Percentiles rank a stretch among this genome's conserved stretches.
Evolutionary conservation across 2,329 filamentous ascomycete species (phyloP).

Genomic region (Fusarium papillatum): DNA sequence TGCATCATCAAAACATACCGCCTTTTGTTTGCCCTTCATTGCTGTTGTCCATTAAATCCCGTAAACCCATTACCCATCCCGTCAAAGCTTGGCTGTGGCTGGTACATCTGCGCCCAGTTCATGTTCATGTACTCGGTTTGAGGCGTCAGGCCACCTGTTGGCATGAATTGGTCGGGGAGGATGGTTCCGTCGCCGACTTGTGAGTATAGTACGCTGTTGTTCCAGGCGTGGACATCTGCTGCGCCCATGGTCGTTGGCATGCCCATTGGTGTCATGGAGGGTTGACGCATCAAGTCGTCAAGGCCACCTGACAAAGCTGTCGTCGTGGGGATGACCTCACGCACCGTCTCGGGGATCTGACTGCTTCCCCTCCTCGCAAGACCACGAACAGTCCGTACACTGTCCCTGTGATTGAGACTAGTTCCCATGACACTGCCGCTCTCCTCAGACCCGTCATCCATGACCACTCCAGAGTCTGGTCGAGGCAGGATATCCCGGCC

Average conservation of each 20-base stretch:
- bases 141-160: slow-evolving; percentile 36
- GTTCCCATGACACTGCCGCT: slow-evolving; percentile 47
- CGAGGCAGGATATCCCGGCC: slow-evolving; percentile 44
- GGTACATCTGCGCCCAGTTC: slow-evolving; percentile 44
- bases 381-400: slow-evolving; percentile 46
- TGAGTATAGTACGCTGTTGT: slow-evolving; percentile 43
- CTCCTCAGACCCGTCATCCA: slow-evolving; percentile 56
- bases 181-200: slow-evolving; percentile 35
- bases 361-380: slow-evolving; percentile 39
- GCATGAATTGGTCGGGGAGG: slow-evolving; percentile 42
- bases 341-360: slow-evolving; percentile 39
- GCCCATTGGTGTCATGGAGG: slow-evolving; percentile 33
- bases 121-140: slow-evolving; percentile 42
- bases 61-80: slow-evolving; percentile 38
- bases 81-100: slow-evolving; percentile 38
- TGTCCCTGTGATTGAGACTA: slow-evolving; percentile 46
- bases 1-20: background rate
- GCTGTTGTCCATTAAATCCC: slow-evolving; percentile 40
- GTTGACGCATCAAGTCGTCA: slow-evolving; percentile 38
- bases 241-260: slow-evolving; percentile 29
- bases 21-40: slow-evolving; percentile 6
- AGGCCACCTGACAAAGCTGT: slow-evolving; percentile 26
- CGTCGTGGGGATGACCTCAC: slow-evolving; percentile 31
- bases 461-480: slow-evolving; percentile 54
- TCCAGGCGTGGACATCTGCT: slow-evolving; percentile 48